phyloP scores from a whole-genome alignment of 345 rosid genomes.

The Gossypium mustelinum region DNA sequence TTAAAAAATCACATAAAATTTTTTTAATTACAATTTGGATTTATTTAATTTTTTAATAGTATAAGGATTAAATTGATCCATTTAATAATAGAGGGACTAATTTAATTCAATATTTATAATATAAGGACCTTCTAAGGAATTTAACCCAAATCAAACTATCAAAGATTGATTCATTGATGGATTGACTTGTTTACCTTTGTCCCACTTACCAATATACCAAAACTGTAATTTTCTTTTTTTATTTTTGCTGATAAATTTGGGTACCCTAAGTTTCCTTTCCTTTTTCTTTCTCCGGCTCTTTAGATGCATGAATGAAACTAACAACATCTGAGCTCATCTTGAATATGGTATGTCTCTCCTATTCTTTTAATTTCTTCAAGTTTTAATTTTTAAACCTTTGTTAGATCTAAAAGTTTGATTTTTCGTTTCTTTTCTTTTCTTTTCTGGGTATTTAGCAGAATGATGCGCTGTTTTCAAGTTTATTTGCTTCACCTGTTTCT shows the following conservation, averaged over 20 bases:
- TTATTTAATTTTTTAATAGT: too few species aligned
- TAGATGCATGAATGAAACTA: neutral
- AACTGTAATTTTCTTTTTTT: neutral
- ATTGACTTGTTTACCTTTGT: slow-evolving; percentile 19
- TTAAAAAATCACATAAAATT: too few species aligned
- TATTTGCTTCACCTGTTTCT: slow-evolving; percentile 6
- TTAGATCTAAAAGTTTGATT: neutral
- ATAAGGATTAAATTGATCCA: too few species aligned
- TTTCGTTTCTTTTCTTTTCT: neutral
- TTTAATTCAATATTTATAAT: too few species aligned
- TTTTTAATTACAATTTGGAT: too few species aligned
- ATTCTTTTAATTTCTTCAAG: neutral
- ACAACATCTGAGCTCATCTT: slow-evolving; percentile 19
- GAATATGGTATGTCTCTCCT: slow-evolving; percentile 26
- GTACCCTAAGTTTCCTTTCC: neutral
- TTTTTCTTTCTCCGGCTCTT: neutral
- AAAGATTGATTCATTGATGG: slow-evolving; percentile 19
- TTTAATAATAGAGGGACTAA: too few species aligned
- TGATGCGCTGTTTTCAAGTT: slow-evolving; percentile 12
- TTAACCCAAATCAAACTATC: neutral
- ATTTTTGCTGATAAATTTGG: slow-evolving; percentile 12
- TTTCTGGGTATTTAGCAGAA: slow-evolving; percentile 15
- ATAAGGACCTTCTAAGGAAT: too few species aligned
- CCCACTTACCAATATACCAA: slow-evolving; percentile 3
- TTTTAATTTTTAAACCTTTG: neutral